These are phyloP conservation scores for Talaromyces albobiverticillius DNA, from an alignment of 2,329 filamentous ascomycete species.

Conservation along the genomic window DNA sequence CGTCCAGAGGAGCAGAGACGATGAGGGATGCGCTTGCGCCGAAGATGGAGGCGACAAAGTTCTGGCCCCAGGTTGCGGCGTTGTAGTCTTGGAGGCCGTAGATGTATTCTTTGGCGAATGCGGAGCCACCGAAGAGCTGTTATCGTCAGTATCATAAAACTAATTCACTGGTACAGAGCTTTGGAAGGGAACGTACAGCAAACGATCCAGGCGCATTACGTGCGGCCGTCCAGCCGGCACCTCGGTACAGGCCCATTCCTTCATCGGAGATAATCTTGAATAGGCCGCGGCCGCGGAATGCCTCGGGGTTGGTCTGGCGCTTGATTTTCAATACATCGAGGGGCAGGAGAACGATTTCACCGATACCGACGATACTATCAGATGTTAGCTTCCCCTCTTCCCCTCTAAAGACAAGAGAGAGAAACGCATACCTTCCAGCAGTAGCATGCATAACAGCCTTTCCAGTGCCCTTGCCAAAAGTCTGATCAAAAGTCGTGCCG, in stretches of 20 bases:
- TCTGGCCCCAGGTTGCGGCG: constrained; percentile 88
- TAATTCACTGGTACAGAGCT: no score
- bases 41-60: constrained; percentile 94
- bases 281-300: constrained; percentile 90
- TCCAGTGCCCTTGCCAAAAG: constrained; percentile 94
- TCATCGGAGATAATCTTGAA: constrained; percentile 89
- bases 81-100: constrained; percentile 93
- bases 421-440: constrained; percentile 71
- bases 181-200: constrained; percentile 73
- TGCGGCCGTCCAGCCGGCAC: constrained; percentile 96
- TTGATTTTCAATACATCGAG: constrained; percentile 99
- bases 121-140: constrained; percentile 92
- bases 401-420: no score
- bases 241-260: constrained; percentile 91
- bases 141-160: constrained; percentile 14
- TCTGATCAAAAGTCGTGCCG: constrained; percentile 75
- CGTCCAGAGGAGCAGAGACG: constrained; percentile 92
- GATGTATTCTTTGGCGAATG: constrained; percentile 95
- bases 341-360: constrained; percentile 91
- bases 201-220: constrained; percentile 96
- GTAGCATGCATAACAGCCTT: constrained; percentile 98
- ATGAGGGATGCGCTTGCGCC: constrained; percentile 93
- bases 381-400: constrained; percentile 5
- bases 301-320: constrained; percentile 97
- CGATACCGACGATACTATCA: constrained; percentile 86